Evolutionary conservation across 2,329 filamentous ascomycete genomes (phyloP).

Genomic region (Neofusicoccum ribis): DNA sequence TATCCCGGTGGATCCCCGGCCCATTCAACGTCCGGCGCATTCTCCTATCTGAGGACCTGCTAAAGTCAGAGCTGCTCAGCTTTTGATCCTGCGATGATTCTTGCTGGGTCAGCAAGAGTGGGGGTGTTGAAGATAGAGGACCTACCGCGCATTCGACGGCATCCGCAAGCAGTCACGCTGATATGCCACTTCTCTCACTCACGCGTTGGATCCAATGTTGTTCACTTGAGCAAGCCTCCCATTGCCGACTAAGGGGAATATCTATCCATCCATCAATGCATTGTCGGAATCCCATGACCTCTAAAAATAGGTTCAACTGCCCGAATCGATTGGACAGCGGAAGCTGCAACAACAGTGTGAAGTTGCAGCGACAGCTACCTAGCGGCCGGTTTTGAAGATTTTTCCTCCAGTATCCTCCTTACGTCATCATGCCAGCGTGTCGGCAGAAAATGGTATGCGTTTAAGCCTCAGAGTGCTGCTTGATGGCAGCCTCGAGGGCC

Average conservation of each 20-base stretch:
- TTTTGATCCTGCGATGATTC: not conserved
- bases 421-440: slow-evolving; percentile 7
- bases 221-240: slow-evolving; percentile 11
- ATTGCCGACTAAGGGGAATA: slow-evolving; percentile 15
- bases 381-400: not conserved
- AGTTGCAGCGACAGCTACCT: not conserved
- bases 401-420: not conserved
- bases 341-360: not conserved
- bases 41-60: no score
- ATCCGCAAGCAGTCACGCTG: no score
- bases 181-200: not conserved
- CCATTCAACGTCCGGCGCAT: no score
- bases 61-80: not conserved
- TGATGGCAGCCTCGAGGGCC: slow-evolving; percentile 59
- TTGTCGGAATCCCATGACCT: not conserved
- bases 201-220: not conserved
- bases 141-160: no score
- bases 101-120: no score
- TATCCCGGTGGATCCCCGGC: no score
- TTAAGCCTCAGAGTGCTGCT: slow-evolving; percentile 31
- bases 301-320: not conserved
- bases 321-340: not conserved
- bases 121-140: no score
- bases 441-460: not conserved
- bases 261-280: slow-evolving; percentile 16